Evolutionary conservation across 169 alveolate species (phyloP).

Genomic region (Plasmodium berghei): DNA sequence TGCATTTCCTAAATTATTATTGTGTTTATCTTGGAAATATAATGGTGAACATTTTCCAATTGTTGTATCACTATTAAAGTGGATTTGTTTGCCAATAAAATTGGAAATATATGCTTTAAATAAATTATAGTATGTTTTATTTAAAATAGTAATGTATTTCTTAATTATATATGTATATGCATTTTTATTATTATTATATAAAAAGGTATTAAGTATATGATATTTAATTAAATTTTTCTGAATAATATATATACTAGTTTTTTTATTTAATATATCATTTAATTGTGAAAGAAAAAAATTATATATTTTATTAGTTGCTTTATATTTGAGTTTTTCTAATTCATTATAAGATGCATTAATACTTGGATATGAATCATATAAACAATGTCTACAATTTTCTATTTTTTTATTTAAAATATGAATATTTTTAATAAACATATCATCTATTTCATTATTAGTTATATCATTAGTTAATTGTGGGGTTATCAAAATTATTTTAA

Average conservation of each 20-base stretch:
- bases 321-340: constrained; percentile 33
- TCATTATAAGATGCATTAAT: constrained; percentile 66
- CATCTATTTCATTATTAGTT: constrained; percentile 78
- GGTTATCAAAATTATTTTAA: constrained; percentile 78
- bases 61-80: neutral
- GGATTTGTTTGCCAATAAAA: constrained; percentile 5
- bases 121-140: constrained; percentile 23
- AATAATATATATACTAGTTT: constrained; percentile 74
- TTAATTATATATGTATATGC: constrained; percentile 27
- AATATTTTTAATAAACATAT: constrained; percentile 61
- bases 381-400: constrained; percentile 78
- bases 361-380: constrained; percentile 80
- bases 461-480: constrained; percentile 80
- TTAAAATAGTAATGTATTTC: constrained; percentile 38
- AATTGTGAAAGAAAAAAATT: constrained; percentile 37
- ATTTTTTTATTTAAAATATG: constrained; percentile 70
- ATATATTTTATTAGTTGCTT: constrained; percentile 34
- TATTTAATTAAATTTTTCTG: constrained; percentile 68
- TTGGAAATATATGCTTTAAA: constrained; percentile 22
- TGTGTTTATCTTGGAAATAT: neutral
- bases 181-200: constrained; percentile 32
- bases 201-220: constrained; percentile 17
- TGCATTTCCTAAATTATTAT: neutral
- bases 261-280: constrained; percentile 76
- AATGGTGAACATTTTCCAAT: neutral